phyloP scores from a whole-genome alignment of 495 filamentous ascomycete genomes.

The Penicillium verhagenii region DNA sequence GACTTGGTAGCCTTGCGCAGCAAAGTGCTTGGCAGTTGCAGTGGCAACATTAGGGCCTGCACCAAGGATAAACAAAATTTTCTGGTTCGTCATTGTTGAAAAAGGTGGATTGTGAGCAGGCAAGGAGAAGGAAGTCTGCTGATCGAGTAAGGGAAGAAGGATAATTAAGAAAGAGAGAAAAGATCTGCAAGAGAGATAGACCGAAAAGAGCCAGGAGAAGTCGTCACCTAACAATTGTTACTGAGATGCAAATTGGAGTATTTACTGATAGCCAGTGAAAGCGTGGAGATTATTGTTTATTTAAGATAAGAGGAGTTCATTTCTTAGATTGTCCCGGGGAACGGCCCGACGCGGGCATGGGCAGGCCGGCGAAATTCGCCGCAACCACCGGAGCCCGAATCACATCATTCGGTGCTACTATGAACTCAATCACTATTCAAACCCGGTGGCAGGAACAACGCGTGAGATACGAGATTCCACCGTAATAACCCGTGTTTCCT shows the following conservation, averaged over 20 bases:
- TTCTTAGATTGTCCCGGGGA: background rate
- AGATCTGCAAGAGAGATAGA: background rate
- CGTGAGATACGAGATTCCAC: conserved; percentile 8
- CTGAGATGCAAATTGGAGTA: too few species aligned
- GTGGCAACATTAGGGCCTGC: conserved; percentile 1
- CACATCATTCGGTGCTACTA: background rate
- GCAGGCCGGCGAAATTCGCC: background rate
- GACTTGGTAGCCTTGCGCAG: background rate
- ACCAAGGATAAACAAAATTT: background rate
- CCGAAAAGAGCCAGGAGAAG: too few species aligned
- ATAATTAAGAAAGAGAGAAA: too few species aligned
- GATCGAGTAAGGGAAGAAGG: too few species aligned
- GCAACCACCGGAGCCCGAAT: background rate
- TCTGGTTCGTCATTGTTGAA: background rate
- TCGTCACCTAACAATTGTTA: too few species aligned
- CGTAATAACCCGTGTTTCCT: conserved; percentile 1
- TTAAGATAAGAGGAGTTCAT: background rate
- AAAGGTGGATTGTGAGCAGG: too few species aligned
- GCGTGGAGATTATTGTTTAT: background rate
- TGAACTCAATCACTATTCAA: background rate
- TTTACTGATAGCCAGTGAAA: too few species aligned
- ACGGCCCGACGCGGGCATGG: background rate
- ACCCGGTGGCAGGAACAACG: conserved; percentile 1
- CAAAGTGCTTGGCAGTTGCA: conserved; percentile 1
- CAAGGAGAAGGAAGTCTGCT: too few species aligned